phyloP scores from a whole-genome alignment of 176 grass and related monocot genomes.

The Cocos nucifera region DNA sequence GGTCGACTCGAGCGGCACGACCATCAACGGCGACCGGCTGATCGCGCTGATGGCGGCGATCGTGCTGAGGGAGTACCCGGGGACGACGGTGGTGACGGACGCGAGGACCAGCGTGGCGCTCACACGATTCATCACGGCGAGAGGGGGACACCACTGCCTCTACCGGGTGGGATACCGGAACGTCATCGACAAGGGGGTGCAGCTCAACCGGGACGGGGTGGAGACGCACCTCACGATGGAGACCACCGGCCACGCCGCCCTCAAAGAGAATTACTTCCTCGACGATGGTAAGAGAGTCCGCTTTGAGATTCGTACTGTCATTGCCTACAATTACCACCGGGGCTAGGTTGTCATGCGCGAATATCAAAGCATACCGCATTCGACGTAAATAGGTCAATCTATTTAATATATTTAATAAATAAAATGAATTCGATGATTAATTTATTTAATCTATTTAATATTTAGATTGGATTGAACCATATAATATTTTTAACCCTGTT shows the following conservation, averaged over 20 bases:
- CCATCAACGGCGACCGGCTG: conserved; percentile 68
- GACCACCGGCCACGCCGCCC: conserved; percentile 66
- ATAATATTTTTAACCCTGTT: too few relatives aligned
- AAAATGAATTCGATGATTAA: too few relatives aligned
- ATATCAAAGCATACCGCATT: too few relatives aligned
- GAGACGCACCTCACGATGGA: conserved; percentile 93
- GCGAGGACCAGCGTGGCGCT: conserved; percentile 53
- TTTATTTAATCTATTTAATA: too few relatives aligned
- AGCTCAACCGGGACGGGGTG: conserved; percentile 56
- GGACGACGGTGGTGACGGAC: conserved; percentile 64
- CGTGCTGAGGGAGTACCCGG: conserved; percentile 57
- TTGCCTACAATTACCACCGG: too few relatives aligned
- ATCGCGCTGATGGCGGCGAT: conserved; percentile 78
- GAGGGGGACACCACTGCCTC: conserved; percentile 60
- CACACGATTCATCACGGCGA: conserved; percentile 48
- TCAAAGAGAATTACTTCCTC: conserved; percentile 81
- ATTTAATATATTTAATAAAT: too few relatives aligned
- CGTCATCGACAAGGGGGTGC: conserved; percentile 66
- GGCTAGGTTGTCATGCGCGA: too few relatives aligned
- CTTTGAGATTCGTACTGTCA: too few relatives aligned
- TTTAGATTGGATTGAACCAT: too few relatives aligned
- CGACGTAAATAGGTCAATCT: too few relatives aligned
- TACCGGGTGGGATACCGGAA: conserved; percentile 84
- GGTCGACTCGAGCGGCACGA: conserved; percentile 30
- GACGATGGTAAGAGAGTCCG: conserved; percentile 36